Base-by-base conservation (phyloP, 2,329 filamentous ascomycete genomes). In the Cordyceps javanica region DNA sequence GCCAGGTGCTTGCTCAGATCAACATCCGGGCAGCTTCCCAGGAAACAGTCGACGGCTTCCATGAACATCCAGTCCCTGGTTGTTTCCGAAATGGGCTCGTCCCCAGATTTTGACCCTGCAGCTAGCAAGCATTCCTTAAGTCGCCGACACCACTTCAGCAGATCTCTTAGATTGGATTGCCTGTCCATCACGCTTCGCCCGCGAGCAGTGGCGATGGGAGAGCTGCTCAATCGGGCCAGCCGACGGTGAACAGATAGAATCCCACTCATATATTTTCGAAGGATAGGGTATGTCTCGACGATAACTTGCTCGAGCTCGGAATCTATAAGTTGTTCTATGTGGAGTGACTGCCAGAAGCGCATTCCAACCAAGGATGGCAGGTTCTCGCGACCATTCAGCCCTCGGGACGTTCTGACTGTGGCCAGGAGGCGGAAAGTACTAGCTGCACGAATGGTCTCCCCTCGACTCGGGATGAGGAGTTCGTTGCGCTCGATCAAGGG, bases 401-500 rank as follows among this genome's bases (percentile, higher is more conserved):
- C 89, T 60, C 83, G 78, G 9, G 86, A 83, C 4, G 88, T 94
- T 61, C 93, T 86, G 63, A 97, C 88, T 0, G 93, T 97, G 5
- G 93, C 94, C 69, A 99, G 88, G 21, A 99, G 87, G 57, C 89
- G 87, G 70, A 99, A 99, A 1, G 89, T 90, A 65, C 85, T 85
- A 1, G 89, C 85, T 55, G 94, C 94, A 67, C 85, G 83, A 51
- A 99, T 86, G 5, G 81, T 88, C 74, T 97, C 91, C 57, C 91
- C 92, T 59, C 93, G 86, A 64, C 88, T 95, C 0, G 94, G 90
- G 30, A 99, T 91, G 4, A 95, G 78, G 14, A 99, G 81, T 69
- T 97, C 91, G n/a, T 90, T 86, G 60, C 89, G 85, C 72, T 99
- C 94, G 60, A 99, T 92, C 9, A 99, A 80, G 10, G 95, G 94